Conservation (phyloP, 2,329 filamentous ascomycete genomes). For the Hirsutella thompsonii region DNA sequence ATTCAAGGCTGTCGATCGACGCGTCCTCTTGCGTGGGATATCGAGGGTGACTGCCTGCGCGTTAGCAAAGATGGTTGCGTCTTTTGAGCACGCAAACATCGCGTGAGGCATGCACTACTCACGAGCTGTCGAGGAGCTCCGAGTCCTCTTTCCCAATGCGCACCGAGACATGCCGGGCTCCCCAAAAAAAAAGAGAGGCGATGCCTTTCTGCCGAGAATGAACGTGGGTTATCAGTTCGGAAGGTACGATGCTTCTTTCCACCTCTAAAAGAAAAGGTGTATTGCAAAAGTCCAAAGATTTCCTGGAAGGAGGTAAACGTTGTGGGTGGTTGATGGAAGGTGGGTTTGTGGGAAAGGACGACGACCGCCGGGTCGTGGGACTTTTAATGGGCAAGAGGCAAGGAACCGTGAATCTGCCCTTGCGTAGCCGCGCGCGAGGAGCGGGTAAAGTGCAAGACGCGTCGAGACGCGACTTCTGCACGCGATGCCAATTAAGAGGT, state of each 20-base stretch:
- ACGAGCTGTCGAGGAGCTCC: constrained; percentile 16
- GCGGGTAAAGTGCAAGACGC: constrained; percentile 10
- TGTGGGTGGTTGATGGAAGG: no score
- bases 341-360: no score
- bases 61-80: constrained; percentile 1
- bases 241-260: no score
- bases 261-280: no score
- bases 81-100: not conserved
- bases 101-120: constrained; percentile 8
- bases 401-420: not conserved
- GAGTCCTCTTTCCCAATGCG: constrained; percentile 21
- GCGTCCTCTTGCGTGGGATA: constrained; percentile 31
- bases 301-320: no score
- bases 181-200: not conserved
- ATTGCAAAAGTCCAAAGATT: no score
- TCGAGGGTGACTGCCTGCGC: constrained; percentile 11
- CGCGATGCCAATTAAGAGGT: constrained; percentile 14
- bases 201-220: not conserved
- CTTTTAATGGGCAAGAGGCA: constrained; percentile 2
- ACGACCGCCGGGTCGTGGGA: not conserved
- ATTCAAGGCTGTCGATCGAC: constrained; percentile 26
- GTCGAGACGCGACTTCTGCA: constrained; percentile 16
- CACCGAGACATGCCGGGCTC: constrained; percentile 14
- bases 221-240: not conserved
- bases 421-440: constrained; percentile 4